Base-by-base conservation (phyloP, 495 filamentous ascomycete species). In the Astrocystis sublimbata region DNA sequence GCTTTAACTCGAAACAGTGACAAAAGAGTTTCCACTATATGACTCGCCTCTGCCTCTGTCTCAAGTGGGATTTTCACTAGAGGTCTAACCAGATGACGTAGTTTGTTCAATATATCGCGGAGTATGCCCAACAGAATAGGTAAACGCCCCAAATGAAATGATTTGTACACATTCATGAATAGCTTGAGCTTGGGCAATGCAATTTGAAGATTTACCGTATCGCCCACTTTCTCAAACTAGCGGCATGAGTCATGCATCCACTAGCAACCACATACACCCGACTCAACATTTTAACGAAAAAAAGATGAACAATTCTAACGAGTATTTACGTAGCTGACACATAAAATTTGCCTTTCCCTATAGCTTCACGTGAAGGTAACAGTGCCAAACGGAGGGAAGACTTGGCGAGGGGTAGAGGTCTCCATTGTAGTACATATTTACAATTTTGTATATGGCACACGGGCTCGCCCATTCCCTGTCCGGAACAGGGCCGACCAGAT, bases 371-470 rank as follows among this genome's bases (percentile, higher is more conserved):
- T 7, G 17, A n/a, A 49, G 13, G 49, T 17, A 35, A 35, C 6
- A 30, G 9, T 17, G 21, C 6, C 41, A 19, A 43, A 1, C 2
- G 2, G 21, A 4, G 1, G 17, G 35, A 31, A 19, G 19, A 5
- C 4, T 6, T 35, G 49, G 23, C n/a, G 6, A 17, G n/a, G 6
- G 24, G 30, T 31, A 35, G 36, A 26, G 35, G 28, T 45, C 33
- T 35, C 6, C n/a, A 17, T 33, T 35, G 3, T 58, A 8, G 26
- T 58, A 63, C 45, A 63, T 17, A 21, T 58, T 33, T 62, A 62
- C 59, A 62, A 35, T 47, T 58, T 51, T 45, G 38, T 46, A 53
- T 58, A 57, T 58, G 50, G 12, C 58, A 62, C 52, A 62, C 40
- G 8, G 33, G 50, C 59, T 55, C 30, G 17, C 47, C 24, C 10